Percentiles rank a stretch among this genome's conserved stretches.
phyloP scores from a whole-genome alignment of 345 rosid genomes.

The Ceriops decandra region DNA sequence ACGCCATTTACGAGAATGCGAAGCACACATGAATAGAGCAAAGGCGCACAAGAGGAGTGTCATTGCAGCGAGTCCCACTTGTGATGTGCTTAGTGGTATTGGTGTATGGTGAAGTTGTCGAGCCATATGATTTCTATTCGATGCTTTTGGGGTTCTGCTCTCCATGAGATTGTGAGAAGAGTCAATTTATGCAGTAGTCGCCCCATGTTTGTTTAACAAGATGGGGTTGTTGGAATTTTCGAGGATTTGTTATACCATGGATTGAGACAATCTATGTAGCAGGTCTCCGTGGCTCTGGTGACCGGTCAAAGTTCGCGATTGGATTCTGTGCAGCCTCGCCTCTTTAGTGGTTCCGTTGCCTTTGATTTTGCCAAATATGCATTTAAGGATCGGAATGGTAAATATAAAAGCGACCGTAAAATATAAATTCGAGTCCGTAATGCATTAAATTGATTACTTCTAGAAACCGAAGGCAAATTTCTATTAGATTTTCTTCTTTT shows the following conservation, averaged over 20 bases:
- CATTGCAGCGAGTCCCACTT: conserved; percentile 39
- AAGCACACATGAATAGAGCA: conserved; percentile 53
- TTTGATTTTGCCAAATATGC: too few species aligned
- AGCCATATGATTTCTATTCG: conserved; percentile 35
- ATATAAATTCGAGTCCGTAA: too few species aligned
- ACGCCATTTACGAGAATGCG: conserved; percentile 46
- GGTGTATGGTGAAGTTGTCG: conserved; percentile 25
- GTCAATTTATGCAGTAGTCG: background rate
- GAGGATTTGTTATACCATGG: conserved; percentile 23
- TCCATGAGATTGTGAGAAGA: background rate
- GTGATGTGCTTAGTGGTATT: conserved; percentile 23
- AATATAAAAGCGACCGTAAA: too few species aligned
- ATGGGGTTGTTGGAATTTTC: conserved; percentile 44
- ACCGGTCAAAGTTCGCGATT: background rate
- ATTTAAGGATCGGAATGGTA: too few species aligned
- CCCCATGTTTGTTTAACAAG: background rate
- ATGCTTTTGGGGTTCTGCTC: conserved; percentile 2
- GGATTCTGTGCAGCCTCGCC: too few species aligned
- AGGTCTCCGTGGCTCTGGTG: conserved; percentile 38
- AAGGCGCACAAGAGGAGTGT: conserved; percentile 46
- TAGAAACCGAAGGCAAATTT: too few species aligned
- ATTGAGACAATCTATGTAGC: background rate
- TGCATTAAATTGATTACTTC: too few species aligned
- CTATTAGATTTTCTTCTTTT: too few species aligned
- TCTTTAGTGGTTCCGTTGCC: too few species aligned